Evolutionary conservation across 768 basidiomycete genomes (phyloP), one percentile per base, ranked within the genome.

Genomic region (Daedaleopsis nitida): DNA sequence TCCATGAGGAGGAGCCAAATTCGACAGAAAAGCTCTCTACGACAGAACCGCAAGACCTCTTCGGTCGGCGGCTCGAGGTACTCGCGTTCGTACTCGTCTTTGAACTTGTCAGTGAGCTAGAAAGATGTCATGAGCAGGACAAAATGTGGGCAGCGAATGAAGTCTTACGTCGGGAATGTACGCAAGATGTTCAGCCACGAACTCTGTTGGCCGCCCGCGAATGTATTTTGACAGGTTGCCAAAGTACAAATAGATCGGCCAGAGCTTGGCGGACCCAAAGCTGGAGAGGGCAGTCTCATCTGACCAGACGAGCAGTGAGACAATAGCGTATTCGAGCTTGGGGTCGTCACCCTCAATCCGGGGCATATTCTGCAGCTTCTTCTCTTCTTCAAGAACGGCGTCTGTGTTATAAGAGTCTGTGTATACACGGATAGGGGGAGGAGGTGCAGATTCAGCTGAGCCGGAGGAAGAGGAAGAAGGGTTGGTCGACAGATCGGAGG

Each of bases 161-260:
- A 12, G 19, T 61, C 69, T 55, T 59, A 79, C 77, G 17, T 69
- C 67, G 2, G 80, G 81, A 23, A 81, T 71, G 65, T 81, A 81
- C 11, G 77, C 80, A 1, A 80, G 14, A 57, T 78, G 78, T 58
- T 80, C 74, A 21, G 69, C 66, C 1, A 76, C 72, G 19, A 69
- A 65, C 0, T 69, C 69, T 11, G 63, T 67, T 79, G n/a, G n/a
- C n/a, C n/a, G n/a, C n/a, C n/a, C n/a, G n/a, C n/a, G n/a, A n/a
- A n/a, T n/a, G n/a, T n/a, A 80, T 63, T 82, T 82, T 0, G 77
- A 78, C 9, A 73, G 65, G 54, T 77, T 78, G 1, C 77, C 78
- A 32, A 79, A 70, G 42, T 58, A 76, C 0, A 73, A 34, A 57
- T 81, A 81, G 0, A 78, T 24, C 5, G 78, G 79, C 81, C 77